phyloP scores from a whole-genome alignment of 2,329 filamentous ascomycete species.

The Trichoderma endophyticum region DNA sequence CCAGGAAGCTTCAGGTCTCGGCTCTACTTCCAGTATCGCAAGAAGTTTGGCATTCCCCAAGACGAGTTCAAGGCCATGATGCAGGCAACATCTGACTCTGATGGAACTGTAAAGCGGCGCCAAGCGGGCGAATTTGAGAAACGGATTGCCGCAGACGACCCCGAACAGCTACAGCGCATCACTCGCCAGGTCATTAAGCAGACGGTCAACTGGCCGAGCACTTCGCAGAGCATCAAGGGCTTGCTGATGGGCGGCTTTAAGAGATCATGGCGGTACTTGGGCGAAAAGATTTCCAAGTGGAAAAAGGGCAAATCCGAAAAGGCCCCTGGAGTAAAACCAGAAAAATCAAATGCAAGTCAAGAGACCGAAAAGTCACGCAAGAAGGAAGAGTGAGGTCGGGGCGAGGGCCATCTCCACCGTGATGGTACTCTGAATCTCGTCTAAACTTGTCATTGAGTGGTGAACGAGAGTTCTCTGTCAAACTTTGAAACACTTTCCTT shows the following conservation, averaged over 20 bases:
- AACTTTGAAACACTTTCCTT: neutral
- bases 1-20: constrained; percentile 83
- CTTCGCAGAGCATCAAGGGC: constrained; percentile 82
- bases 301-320: constrained; percentile 41
- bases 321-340: constrained; percentile 23
- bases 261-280: constrained; percentile 70
- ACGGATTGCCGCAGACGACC: constrained; percentile 70
- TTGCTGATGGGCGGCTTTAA: constrained; percentile 71
- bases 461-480: neutral
- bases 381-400: neutral
- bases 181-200: constrained; percentile 76
- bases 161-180: constrained; percentile 63
- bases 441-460: neutral
- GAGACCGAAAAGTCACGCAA: neutral
- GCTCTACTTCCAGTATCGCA: constrained; percentile 92
- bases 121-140: constrained; percentile 83
- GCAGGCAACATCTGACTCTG: constrained; percentile 68
- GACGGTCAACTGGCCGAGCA: constrained; percentile 90
- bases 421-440: neutral
- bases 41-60: constrained; percentile 80
- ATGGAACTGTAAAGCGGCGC: constrained; percentile 65
- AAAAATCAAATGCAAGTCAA: constrained; percentile 24
- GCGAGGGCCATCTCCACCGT: neutral
- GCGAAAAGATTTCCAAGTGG: constrained; percentile 75
- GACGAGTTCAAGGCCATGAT: constrained; percentile 84